Evolutionary conservation across 169 alveolate species (phyloP).

Genomic region (Eimeria necatrix): DNA sequence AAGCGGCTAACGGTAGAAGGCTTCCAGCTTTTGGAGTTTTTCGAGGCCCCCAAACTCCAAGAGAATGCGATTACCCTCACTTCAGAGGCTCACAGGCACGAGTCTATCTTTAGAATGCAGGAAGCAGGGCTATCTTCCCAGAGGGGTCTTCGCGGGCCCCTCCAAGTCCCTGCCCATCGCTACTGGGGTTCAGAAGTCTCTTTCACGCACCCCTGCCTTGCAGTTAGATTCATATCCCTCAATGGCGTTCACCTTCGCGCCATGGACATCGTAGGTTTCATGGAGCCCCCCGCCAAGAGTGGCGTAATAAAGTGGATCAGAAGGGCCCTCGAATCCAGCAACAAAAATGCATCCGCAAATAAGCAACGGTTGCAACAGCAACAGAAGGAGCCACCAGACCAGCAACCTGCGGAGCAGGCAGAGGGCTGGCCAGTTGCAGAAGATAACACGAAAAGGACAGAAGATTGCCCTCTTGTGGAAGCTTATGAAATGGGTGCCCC

Average conservation of each 20-base stretch:
- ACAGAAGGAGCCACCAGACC: background rate
- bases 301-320: background rate
- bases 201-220: conserved; percentile 6
- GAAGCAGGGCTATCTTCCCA: background rate
- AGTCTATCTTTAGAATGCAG: background rate
- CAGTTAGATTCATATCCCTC: background rate
- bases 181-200: background rate
- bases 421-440: background rate
- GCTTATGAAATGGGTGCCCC: background rate
- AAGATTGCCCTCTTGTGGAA: background rate
- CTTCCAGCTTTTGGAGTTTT: conserved; percentile 15
- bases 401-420: background rate
- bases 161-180: background rate
- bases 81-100: background rate
- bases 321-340: background rate
- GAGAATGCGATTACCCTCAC: background rate
- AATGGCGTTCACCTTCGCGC: background rate
- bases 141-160: background rate
- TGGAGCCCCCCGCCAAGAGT: background rate
- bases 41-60: background rate
- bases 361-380: conserved; percentile 7
- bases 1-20: background rate
- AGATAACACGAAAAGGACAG: background rate
- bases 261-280: background rate
- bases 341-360: background rate